These are phyloP conservation scores for Collybia sordida DNA, from an alignment of 768 basidiomycete genomes.

Conservation along the genomic window DNA sequence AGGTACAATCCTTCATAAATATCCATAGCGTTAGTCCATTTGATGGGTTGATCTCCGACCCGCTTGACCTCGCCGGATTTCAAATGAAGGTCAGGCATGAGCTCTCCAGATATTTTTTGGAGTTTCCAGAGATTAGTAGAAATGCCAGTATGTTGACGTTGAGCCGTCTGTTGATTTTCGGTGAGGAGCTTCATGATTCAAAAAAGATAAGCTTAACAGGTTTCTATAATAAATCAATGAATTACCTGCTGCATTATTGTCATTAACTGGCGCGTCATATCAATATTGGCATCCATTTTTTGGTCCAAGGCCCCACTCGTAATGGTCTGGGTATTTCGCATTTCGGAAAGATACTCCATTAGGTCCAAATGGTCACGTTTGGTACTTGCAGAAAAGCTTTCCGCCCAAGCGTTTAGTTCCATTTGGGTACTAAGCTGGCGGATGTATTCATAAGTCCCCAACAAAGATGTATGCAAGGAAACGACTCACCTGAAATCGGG, in stretches of 20 bases:
- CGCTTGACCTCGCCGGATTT: constrained; percentile 52
- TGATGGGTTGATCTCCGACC: constrained; percentile 47
- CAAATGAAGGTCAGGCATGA: constrained; percentile 52
- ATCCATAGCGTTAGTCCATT: constrained; percentile 53
- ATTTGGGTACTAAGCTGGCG: constrained; percentile 44
- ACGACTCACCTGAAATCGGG: constrained; percentile 41
- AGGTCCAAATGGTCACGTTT: constrained; percentile 44
- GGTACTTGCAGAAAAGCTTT: constrained; percentile 34
- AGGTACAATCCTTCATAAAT: constrained; percentile 56
- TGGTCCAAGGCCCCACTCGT: constrained; percentile 30
- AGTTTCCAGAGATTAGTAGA: constrained; percentile 49
- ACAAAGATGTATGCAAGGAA: too few relatives aligned
- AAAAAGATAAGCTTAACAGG: not conserved
- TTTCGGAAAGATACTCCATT: constrained; percentile 40
- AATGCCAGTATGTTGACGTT: constrained; percentile 40
- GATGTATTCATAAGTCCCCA: too few relatives aligned
- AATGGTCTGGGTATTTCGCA: constrained; percentile 38
- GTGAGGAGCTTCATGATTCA: constrained; percentile 26
- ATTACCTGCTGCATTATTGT: constrained; percentile 41
- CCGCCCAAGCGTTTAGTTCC: constrained; percentile 49
- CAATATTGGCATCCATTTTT: constrained; percentile 19
- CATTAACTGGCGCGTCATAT: constrained; percentile 43
- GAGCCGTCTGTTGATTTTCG: constrained; percentile 28
- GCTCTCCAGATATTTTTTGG: constrained; percentile 42
- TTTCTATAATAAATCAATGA: constrained; percentile 21